Conservation (phyloP, 768 basidiomycete genomes). For the Tricholoma terreum region DNA sequence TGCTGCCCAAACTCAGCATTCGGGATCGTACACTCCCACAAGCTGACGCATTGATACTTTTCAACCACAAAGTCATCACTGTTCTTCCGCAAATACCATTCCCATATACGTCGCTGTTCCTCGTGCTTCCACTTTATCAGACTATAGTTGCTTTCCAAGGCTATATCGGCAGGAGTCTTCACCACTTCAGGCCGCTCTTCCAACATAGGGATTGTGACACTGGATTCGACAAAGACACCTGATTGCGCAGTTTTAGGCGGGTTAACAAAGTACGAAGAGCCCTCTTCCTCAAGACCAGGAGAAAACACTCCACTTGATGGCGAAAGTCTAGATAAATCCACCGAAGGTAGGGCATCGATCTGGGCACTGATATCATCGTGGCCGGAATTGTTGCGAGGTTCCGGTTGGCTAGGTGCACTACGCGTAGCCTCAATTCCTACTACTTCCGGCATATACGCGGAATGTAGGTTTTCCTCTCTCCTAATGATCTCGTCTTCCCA, state of each 20-base stretch:
- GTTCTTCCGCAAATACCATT: conserved; percentile 91
- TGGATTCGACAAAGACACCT: conserved; percentile 9
- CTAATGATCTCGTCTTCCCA: conserved; percentile 88
- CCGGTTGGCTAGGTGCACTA: conserved; percentile 20
- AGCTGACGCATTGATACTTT: conserved; percentile 86
- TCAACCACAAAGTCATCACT: conserved; percentile 84
- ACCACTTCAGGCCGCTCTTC: conserved; percentile 40
- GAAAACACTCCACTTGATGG: conserved; percentile 26
- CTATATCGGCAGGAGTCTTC: conserved; percentile 68
- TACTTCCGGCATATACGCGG: conserved; percentile 40
- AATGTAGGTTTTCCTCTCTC: conserved; percentile 62
- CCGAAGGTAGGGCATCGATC: conserved; percentile 53
- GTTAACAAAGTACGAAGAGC: conserved; percentile 32
- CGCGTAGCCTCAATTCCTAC: conserved; percentile 34
- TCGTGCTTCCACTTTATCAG: conserved; percentile 77
- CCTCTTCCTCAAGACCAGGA: conserved; percentile 28
- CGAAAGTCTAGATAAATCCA: conserved; percentile 34
- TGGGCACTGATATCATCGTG: conserved; percentile 60
- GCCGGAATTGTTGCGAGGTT: conserved; percentile 19
- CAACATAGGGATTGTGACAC: conserved; percentile 16
- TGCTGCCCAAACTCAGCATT: conserved; percentile 62
- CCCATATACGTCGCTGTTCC: conserved; percentile 89
- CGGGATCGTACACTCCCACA: conserved; percentile 80
- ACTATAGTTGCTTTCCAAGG: conserved; percentile 67
- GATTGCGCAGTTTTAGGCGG: conserved; percentile 20